Conservation (phyloP, 352 stramenopile species). For the Phytophthora agathidicida region DNA sequence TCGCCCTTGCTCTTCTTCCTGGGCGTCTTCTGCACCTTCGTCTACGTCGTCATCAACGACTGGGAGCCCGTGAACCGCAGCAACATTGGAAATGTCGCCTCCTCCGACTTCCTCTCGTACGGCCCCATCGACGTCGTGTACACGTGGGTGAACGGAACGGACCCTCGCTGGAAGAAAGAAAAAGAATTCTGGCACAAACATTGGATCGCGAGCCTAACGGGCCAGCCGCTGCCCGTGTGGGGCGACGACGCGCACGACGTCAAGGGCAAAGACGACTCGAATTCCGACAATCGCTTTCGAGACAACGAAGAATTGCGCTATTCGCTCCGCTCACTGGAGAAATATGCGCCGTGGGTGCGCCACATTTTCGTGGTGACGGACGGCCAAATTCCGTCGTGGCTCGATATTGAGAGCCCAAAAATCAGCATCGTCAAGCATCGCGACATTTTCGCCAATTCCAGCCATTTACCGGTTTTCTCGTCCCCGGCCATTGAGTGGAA, state of each 20-base stretch:
- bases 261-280: constrained; percentile 72
- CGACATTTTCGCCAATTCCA: constrained; percentile 91
- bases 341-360: constrained; percentile 95
- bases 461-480: constrained; percentile 93
- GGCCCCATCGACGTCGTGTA: constrained; percentile 95
- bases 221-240: constrained; percentile 68
- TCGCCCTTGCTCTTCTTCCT: constrained; percentile 8
- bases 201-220: constrained; percentile 87
- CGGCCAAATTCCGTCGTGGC: constrained; percentile 94
- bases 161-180: constrained; percentile 91
- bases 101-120: constrained; percentile 67
- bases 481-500: constrained; percentile 95
- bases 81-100: constrained; percentile 76
- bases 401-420: constrained; percentile 84
- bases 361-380: constrained; percentile 96
- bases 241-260: constrained; percentile 48
- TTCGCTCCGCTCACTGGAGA: constrained; percentile 92
- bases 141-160: constrained; percentile 96
- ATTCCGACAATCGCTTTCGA: constrained; percentile 92
- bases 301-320: constrained; percentile 96
- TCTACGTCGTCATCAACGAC: constrained; percentile 13
- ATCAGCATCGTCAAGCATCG: constrained; percentile 90
- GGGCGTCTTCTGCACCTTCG: constrained; percentile 12
- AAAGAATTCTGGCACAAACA: constrained; percentile 91
- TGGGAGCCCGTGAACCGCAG: constrained; percentile 31